Conservation (phyloP, 2,329 filamentous ascomycete genomes). For the Cyphellophora europaea region DNA sequence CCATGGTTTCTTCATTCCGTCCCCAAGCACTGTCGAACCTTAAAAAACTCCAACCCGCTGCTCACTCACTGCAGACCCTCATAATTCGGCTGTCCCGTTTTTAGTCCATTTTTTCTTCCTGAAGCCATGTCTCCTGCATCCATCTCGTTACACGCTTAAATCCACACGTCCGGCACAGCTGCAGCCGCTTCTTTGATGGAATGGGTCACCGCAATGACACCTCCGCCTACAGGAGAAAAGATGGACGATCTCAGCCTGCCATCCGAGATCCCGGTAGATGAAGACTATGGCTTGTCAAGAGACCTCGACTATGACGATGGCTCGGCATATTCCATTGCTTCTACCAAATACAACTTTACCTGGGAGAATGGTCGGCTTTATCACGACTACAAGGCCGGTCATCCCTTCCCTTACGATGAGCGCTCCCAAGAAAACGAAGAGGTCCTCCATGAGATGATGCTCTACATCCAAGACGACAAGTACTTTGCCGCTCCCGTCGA, state of each 20-base stretch:
- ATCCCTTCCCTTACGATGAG: conserved; percentile 21
- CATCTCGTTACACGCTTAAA: no score
- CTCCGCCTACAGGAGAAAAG: conserved; percentile 1
- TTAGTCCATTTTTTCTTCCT: no score
- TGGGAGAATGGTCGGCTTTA: conserved; percentile 27
- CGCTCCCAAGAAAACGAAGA: conserved; percentile 14
- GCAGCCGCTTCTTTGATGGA: no score
- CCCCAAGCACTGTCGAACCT: no score
- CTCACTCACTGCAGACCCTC: no score
- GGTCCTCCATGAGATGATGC: conserved; percentile 11
- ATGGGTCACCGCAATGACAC: background rate
- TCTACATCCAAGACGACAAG: conserved; percentile 12
- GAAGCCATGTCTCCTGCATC: no score
- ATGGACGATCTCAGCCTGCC: conserved; percentile 14
- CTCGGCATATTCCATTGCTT: conserved; percentile 19
- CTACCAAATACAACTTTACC: conserved; percentile 20
- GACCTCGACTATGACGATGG: conserved; percentile 9
- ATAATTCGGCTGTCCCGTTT: no score
- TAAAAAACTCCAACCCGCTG: no score
- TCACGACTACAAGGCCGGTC: conserved; percentile 20
- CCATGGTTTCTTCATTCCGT: no score
- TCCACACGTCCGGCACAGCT: no score
- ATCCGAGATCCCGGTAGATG: conserved; percentile 11
- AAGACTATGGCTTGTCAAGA: conserved; percentile 8
- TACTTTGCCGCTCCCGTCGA: conserved; percentile 15